Evolutionary conservation across 805 yeast genomes (phyloP), one percentile per base, ranked within the genome.

Genomic region (Candida nonsorbophila): DNA sequence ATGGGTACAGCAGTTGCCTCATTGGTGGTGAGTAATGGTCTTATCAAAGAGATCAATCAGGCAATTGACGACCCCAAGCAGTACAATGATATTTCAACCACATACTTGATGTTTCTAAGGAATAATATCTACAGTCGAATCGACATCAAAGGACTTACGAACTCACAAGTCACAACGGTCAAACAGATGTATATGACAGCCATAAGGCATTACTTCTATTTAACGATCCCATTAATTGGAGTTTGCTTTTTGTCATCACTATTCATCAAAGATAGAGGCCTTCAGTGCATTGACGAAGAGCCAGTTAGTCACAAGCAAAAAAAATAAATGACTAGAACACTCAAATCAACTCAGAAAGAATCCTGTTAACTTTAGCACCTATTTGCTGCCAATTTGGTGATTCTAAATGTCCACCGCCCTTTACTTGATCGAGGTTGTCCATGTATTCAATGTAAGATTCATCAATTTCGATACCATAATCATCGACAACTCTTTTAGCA

Each of bases 181-280:
- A 34, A 40, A 22, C 14, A 28, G n/a, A 49, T 55, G 45, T 49
- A 59, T 26, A 45, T 49, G 42, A 40, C 41, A 11, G 42, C 64
- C 6, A 35, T 63, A 5, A 46, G 40, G 20, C 44, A 49, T 18
- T 54, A 53, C 24, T 63, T 58, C 33, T 54, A 54, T 30, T 46
- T 60, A 30, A 42, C 47, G 11, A 45, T 61, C 22, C 68, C 69
- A 3, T 38, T 62, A 23, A 40, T 60, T 14, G 64, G 46, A 1
- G 20, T 51, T n/a, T 58, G 66, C 29, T 47, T 57, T 5, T 3
- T 59, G 3, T 32, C 46, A 18, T 42, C 57, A 6, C 45, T 61
- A 11, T 45, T 61, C 22, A 42, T 64, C n/a, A 52, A 44, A 25
- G 72, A 67, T 36, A 44, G 51, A 15, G 73, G 73, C 0, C 45